Evolutionary conservation across 208 protist species (phyloP).

Genomic region (Entamoeba invadens): DNA sequence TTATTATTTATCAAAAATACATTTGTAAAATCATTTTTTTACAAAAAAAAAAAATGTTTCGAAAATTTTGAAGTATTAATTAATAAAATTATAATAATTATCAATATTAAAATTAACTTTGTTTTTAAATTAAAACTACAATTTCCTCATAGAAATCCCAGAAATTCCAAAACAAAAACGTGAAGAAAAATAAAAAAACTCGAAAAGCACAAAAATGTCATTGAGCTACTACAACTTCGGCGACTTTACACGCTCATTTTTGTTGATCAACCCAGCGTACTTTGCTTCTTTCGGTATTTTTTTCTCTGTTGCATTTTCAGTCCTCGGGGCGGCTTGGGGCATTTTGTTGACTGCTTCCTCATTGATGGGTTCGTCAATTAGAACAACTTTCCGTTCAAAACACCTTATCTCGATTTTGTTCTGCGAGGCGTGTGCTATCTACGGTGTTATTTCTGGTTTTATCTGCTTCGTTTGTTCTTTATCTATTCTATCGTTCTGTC

Average conservation of each 20-base stretch:
- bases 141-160: too few species aligned
- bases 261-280: not conserved
- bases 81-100: too few species aligned
- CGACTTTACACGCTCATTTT: not conserved
- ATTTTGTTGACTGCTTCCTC: not conserved
- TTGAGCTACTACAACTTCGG: not conserved
- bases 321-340: not conserved
- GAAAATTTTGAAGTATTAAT: too few species aligned
- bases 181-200: too few species aligned
- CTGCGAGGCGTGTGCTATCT: constrained; percentile 22
- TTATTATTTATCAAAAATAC: too few species aligned
- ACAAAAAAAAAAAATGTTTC: too few species aligned
- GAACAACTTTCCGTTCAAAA: not conserved
- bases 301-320: not conserved
- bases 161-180: too few species aligned
- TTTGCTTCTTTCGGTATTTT: not conserved
- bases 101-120: too few species aligned
- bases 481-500: not conserved
- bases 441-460: constrained; percentile 25
- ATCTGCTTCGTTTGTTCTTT: not conserved
- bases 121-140: too few species aligned
- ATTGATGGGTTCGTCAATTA: not conserved
- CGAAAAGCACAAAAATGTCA: not conserved
- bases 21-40: too few species aligned
- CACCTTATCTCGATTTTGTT: constrained; percentile 5